These are phyloP conservation scores for Pilaira anomala DNA, from an alignment of 192 early-diverging fungal genomes.

Conservation along the genomic window DNA sequence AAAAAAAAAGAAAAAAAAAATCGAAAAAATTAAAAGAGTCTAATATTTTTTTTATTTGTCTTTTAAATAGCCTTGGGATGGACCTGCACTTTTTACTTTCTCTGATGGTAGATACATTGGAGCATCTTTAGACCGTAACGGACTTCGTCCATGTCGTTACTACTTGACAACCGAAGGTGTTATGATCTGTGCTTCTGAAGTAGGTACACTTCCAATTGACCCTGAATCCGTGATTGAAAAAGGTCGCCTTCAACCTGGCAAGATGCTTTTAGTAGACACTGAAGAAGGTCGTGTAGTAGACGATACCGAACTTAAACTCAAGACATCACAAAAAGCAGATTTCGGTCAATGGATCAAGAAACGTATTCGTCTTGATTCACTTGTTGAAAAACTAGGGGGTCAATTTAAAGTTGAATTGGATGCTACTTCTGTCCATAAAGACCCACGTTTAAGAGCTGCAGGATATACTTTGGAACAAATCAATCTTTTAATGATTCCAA, in stretches of 20 bases:
- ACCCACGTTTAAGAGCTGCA: slow-evolving; percentile 80
- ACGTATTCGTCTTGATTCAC: slow-evolving; percentile 68
- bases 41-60: no score
- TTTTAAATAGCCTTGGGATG: slow-evolving; percentile 76
- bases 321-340: slow-evolving; percentile 63
- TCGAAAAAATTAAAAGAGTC: no score
- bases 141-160: slow-evolving; percentile 96
- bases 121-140: slow-evolving; percentile 98
- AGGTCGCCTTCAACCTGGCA: slow-evolving; percentile 93
- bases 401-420: slow-evolving; percentile 50
- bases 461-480: slow-evolving; percentile 94
- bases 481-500: slow-evolving; percentile 83
- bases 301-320: slow-evolving; percentile 84
- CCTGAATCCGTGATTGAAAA: slow-evolving; percentile 79
- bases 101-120: slow-evolving; percentile 96
- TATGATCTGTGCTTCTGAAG: slow-evolving; percentile 98
- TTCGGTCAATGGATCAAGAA: slow-evolving; percentile 88
- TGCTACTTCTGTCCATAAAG: slow-evolving; percentile 58
- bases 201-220: slow-evolving; percentile 84
- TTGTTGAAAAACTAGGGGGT: slow-evolving; percentile 42
- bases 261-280: slow-evolving; percentile 97
- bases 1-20: no score
- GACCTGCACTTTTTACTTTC: slow-evolving; percentile 96
- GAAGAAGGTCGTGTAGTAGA: slow-evolving; percentile 85
- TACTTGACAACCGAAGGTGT: slow-evolving; percentile 88